Conservation (phyloP, 306 rosid species). For the Trifolium fragiferum region DNA sequence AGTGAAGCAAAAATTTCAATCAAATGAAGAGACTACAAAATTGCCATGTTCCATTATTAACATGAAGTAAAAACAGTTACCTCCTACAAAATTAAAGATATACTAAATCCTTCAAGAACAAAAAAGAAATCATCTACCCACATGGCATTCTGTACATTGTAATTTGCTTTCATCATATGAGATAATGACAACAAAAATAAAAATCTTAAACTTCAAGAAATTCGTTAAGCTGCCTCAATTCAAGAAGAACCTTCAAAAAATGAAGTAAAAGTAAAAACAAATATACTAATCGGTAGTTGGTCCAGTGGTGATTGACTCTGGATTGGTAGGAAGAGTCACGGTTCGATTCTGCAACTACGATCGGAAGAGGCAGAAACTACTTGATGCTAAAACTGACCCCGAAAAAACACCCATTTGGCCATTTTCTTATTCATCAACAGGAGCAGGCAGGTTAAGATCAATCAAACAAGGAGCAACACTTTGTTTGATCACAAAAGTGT, state of each 20-base stretch:
- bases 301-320: too few relatives aligned
- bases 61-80: conserved; percentile 43
- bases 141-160: conserved; percentile 56
- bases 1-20: conserved; percentile 33
- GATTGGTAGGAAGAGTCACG: too few relatives aligned
- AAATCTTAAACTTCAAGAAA: conserved; percentile 38
- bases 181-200: conserved; percentile 35
- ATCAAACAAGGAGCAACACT: conserved; percentile 53
- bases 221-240: conserved; percentile 41
- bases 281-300: too few relatives aligned
- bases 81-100: conserved; percentile 45
- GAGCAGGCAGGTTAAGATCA: conserved; percentile 94
- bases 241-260: conserved; percentile 44
- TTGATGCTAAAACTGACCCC: too few relatives aligned
- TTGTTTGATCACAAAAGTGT: conserved; percentile 56
- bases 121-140: conserved; percentile 36
- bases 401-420: conserved; percentile 22
- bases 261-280: conserved; percentile 44
- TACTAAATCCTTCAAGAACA: conserved; percentile 35
- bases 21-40: conserved; percentile 36
- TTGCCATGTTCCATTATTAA: conserved; percentile 40
- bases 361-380: too few relatives aligned
- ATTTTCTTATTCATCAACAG: conserved; percentile 63
- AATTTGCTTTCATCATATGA: conserved; percentile 42
- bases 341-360: too few relatives aligned